Evolutionary conservation across 352 stramenopile genomes (phyloP), one percentile per base, ranked within the genome.

Genomic region (Thalassiosira gravida): DNA sequence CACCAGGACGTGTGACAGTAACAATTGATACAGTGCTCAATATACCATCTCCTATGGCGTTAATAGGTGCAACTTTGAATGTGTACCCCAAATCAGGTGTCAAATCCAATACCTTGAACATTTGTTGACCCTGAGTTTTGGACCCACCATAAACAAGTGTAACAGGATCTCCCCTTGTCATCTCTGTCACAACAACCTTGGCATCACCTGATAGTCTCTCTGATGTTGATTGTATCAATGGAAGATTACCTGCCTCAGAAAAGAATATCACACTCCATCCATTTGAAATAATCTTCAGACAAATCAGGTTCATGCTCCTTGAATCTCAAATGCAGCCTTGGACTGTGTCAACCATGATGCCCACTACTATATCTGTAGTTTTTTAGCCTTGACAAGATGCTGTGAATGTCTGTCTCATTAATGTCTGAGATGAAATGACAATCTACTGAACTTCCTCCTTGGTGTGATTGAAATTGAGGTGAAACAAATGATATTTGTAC

Each of bases 191-290:
- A 14, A 91, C 71, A 24, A 96, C 79, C 1, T 79, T 85, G 13
- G 92, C 74, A 35, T 77, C 82, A 30, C 63, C 67, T 16, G 80
- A 58, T 7, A 99, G 84, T 18, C 96, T 88, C 0, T 96, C 96
- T 20, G 88, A 88, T 0, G 96, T 98, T 16, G 94, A 90, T 63
- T 92, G 88, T 86, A 99, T 95, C 46, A 95, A 73, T 6, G 96
- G 96, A 14, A 99, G 71, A 74, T 99, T 92, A 0, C 96, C 96
- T n/a, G 97, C 80, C 58, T 98, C 94, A 7, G 95, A 97, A 18
- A 96, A 58, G 71, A 98, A 98, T 1, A 92, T 96, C 3, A 98
- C 87, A 35, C 92, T 90, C 96, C 96, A 98, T 55, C 95, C 96
- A 69, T 95, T 76, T 0, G 83, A 86, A 50, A 85, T 88, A 8